Conservation (phyloP, 257 asterid species). For the Nicotiana paniculata region DNA sequence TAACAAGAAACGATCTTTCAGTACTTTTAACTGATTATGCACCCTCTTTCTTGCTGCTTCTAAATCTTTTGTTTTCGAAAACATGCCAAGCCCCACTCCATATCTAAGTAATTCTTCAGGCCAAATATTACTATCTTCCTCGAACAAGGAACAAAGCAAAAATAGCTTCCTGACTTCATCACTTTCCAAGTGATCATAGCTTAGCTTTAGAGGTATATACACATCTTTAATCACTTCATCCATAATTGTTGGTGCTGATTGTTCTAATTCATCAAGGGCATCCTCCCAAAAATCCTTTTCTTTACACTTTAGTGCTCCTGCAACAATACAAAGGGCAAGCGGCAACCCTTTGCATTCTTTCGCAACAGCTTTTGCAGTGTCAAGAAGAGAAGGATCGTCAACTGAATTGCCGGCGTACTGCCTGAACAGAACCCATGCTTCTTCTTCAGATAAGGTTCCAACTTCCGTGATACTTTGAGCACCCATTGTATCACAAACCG, state of each 20-base stretch:
- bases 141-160: slow-evolving; percentile 21
- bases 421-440: slow-evolving; percentile 24
- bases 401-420: neutral
- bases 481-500: slow-evolving; percentile 10
- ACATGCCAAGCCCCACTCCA: slow-evolving; percentile 17
- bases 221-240: slow-evolving; percentile 1
- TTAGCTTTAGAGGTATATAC: slow-evolving; percentile 12
- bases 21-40: neutral
- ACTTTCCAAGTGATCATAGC: slow-evolving; percentile 19
- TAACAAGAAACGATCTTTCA: slow-evolving; percentile 17
- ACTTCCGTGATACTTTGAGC: neutral
- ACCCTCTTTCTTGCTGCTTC: slow-evolving; percentile 12
- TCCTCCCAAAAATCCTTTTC: slow-evolving; percentile 3
- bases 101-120: slow-evolving; percentile 13
- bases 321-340: slow-evolving; percentile 23
- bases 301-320: slow-evolving; percentile 4
- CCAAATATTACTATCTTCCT: slow-evolving; percentile 12
- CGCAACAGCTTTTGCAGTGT: slow-evolving; percentile 11
- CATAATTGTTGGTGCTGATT: neutral
- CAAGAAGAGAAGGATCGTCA: neutral
- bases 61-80: neutral
- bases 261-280: slow-evolving; percentile 9
- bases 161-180: slow-evolving; percentile 16
- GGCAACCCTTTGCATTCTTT: slow-evolving; percentile 22
- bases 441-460: slow-evolving; percentile 6